A percentile compares a stretch with the other conserved stretches of the same genome.
These are phyloP conservation scores for Fusarium caatingaense DNA, from an alignment of 2,329 filamentous ascomycete species.

Conservation along the genomic window DNA sequence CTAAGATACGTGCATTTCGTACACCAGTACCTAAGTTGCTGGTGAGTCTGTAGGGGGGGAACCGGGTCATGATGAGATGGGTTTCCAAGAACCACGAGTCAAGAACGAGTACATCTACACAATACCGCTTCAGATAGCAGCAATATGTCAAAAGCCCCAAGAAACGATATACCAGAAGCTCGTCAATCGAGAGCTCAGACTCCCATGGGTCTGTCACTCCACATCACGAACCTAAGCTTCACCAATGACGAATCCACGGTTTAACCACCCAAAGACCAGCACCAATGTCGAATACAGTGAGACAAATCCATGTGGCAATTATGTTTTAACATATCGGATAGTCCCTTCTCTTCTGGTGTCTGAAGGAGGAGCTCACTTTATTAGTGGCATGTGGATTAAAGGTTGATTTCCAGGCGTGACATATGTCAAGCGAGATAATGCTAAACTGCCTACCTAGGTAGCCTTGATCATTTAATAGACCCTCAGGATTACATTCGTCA, in stretches of 20 bases:
- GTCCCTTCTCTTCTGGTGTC: neutral
- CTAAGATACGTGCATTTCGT: accelerated
- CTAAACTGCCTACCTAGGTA: too few species aligned
- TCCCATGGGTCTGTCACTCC: too few species aligned
- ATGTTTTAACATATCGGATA: neutral
- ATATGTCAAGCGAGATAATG: too few species aligned
- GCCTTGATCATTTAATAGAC: too few species aligned
- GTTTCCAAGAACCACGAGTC: too few species aligned
- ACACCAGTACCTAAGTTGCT: neutral
- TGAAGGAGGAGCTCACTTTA: neutral
- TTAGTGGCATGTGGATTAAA: too few species aligned
- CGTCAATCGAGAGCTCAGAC: too few species aligned
- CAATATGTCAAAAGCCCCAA: too few species aligned
- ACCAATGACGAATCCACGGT: neutral
- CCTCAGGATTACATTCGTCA: too few species aligned
- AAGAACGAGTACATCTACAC: too few species aligned
- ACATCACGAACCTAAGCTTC: neutral
- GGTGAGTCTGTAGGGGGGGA: neutral
- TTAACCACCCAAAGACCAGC: accelerated
- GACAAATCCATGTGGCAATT: neutral
- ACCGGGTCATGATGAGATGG: neutral
- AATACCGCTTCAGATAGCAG: too few species aligned
- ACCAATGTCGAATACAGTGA: neutral
- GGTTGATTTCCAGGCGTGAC: neutral
- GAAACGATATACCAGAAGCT: too few species aligned